phyloP scores from a whole-genome alignment of 352 stramenopile species.

The Globisporangium alternatum region DNA sequence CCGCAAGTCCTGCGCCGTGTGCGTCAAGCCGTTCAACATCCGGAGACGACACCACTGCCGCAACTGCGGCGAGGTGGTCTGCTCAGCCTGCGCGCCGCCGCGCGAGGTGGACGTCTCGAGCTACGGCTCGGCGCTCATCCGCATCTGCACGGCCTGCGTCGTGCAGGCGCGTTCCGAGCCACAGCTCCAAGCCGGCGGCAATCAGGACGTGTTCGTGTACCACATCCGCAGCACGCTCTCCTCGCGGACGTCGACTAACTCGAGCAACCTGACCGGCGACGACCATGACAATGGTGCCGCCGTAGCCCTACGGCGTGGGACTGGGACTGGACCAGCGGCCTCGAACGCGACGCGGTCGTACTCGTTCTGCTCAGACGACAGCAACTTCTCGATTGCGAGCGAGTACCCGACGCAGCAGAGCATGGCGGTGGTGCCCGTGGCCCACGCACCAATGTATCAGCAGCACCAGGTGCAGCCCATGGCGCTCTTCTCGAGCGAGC shows the following conservation, averaged over 20 bases:
- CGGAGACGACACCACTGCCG: constrained; percentile 65
- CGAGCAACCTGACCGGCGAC: constrained; percentile 14
- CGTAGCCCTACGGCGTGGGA: no score
- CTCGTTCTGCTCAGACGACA: constrained; percentile 40
- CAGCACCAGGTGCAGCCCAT: not conserved
- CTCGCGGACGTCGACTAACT: constrained; percentile 35
- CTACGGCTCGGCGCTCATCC: constrained; percentile 32
- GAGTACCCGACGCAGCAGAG: constrained; percentile 28
- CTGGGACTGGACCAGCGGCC: not conserved
- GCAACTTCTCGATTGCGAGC: constrained; percentile 55
- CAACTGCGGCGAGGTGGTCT: constrained; percentile 74
- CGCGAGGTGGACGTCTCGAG: constrained; percentile 44
- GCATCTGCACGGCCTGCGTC: constrained; percentile 68
- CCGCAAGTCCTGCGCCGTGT: constrained; percentile 62
- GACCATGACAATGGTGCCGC: not conserved
- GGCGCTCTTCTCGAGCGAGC: not conserved
- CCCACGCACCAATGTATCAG: not conserved
- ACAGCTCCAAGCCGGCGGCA: not conserved
- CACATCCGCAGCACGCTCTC: constrained; percentile 30
- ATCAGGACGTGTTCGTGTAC: constrained; percentile 42
- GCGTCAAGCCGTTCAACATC: constrained; percentile 59
- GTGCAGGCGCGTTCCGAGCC: constrained; percentile 34
- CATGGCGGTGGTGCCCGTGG: not conserved
- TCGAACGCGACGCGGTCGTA: constrained; percentile 4
- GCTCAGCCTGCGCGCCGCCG: constrained; percentile 53